phyloP scores from a whole-genome alignment of 2,329 filamentous ascomycete species.

The Aspergillus ochraceus region DNA sequence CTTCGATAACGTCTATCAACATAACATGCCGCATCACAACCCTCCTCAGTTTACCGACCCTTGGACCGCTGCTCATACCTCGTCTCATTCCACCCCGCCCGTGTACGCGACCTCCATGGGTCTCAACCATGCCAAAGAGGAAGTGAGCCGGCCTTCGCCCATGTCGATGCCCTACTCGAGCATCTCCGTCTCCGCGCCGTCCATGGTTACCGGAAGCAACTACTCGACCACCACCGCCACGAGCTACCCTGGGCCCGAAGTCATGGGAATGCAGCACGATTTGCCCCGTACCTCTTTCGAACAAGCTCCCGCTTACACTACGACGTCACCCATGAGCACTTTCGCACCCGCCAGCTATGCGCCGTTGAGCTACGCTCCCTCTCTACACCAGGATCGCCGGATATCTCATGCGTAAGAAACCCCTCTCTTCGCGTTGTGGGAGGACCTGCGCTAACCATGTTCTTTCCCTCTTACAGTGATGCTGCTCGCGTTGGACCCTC shows the following conservation, averaged over 20 bases:
- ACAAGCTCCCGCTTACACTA: slow-evolving; percentile 66
- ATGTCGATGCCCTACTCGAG: slow-evolving; percentile 70
- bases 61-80: slow-evolving; percentile 66
- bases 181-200: slow-evolving; percentile 70
- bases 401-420: slow-evolving; percentile 81
- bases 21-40: slow-evolving; percentile 61
- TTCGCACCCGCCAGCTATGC: slow-evolving; percentile 73
- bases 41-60: slow-evolving; percentile 84
- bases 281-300: slow-evolving; percentile 73
- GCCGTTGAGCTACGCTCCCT: slow-evolving; percentile 70
- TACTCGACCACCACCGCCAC: slow-evolving; percentile 58
- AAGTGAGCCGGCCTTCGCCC: slow-evolving; percentile 57
- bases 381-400: slow-evolving; percentile 63
- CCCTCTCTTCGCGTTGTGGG: neutral
- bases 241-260: slow-evolving; percentile 61
- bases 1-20: slow-evolving; percentile 75
- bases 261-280: slow-evolving; percentile 74
- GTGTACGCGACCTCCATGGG: slow-evolving; percentile 59
- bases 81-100: slow-evolving; percentile 63
- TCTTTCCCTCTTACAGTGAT: slow-evolving; percentile 26
- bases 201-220: slow-evolving; percentile 68
- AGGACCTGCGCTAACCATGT: slow-evolving; percentile 17
- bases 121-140: slow-evolving; percentile 59
- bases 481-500: slow-evolving; percentile 35
- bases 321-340: slow-evolving; percentile 69